Base-by-base conservation (phyloP, 176 grass and related monocot species). In the sorghum (Sorghum bicolor) region DNA sequence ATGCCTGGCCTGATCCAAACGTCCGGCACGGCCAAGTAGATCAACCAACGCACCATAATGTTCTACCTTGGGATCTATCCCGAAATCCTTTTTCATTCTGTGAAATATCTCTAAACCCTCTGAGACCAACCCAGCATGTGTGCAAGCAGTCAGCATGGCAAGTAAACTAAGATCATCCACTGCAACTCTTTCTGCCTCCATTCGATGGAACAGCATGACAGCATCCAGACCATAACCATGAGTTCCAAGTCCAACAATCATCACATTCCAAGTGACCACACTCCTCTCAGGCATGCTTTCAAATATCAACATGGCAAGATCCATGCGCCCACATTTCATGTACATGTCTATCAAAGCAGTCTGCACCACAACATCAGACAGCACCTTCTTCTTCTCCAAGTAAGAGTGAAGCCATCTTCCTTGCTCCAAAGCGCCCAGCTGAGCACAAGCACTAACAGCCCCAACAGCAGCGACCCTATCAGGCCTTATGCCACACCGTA, bases 401-500 rank as follows among this genome's bases (percentile, higher is more conserved):
- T 90, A 92, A 57, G 78, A 90, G 82, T 94, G 93, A 43, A 94
- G 79, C 93, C 90, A 94, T 64, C 89, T 89, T 74, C 93, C 93
- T 78, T 92, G 90, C 66, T 94, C 89, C 24, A 94, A 72, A 77
- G 93, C 75, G 2, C 93, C 92, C 55, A 92, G 53, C 65, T 92
- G 90, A 50, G 93, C 82, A 64, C 93, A 94, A 15, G 87, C 93
- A 10, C 82, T 72, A 37, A 92, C 37, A 55, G 82, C 93, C 38
- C 93, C 93, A 7, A 94, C 90, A 0, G 78, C 85, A 74, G 89
- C 62, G 0, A 94, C 39, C 16, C 36, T 85, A 69, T 94, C 93
- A 83, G 85, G 79, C 79, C 43, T 92, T 22, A 88, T 13, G 6
- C 90, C 90, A 3, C 67, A 74, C 19, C 6, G 60, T 38, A 90